Evolutionary conservation across 306 rosid genomes (phyloP), one percentile per base, ranked within the genome.

Genomic region (cucumber (Cucumis sativus)): DNA sequence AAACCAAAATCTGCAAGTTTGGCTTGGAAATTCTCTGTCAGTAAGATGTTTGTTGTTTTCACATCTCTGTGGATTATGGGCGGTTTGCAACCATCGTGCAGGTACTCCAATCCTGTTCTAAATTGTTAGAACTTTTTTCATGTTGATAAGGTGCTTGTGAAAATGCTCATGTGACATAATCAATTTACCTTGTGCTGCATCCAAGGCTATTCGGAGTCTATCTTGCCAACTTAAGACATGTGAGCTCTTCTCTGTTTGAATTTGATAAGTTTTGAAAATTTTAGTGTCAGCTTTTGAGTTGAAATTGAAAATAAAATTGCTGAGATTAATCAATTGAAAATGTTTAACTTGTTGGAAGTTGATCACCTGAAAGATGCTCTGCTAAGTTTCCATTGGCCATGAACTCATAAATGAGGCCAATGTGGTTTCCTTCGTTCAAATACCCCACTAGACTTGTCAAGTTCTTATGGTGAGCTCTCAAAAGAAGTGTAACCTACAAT

Each of bases 1-100:
- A 86, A 74, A 4, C 88, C 85, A 60, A 86, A 83, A 66, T 86
- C 89, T 2, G 82, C 85, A 13, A 86, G 68, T 79, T 81, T 86
- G 54, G 85, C 85, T 65, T 83, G 79, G 17, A 86, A 81, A 28
- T 33, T 83, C 7, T 86, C 84, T 6, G 70, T 70, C 16, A 86
- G n/a, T 80, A 81, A 73, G 51, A 86, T 86, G 65, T 83, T 83
- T 60, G 80, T 45, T 7, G 85, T 70, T 59, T 84, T 86, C 25
- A 81, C 84, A 61, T 83, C 85, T 77, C 85, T 65, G 61, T 86
- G 85, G 28, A 77, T 79, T n/a, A 79, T 86, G 8, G 85, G 76
- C 67, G 86, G 85, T 52, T 23, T 80, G 28, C 86, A 83, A 57
- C 89, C 86, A 23, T 60, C 65, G 55, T 86, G 89, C 20, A 86